Evolutionary conservation across 2,329 filamentous ascomycete species (phyloP), one percentile per base, ranked within the genome.

Genomic region (Phialophora chinensis): DNA sequence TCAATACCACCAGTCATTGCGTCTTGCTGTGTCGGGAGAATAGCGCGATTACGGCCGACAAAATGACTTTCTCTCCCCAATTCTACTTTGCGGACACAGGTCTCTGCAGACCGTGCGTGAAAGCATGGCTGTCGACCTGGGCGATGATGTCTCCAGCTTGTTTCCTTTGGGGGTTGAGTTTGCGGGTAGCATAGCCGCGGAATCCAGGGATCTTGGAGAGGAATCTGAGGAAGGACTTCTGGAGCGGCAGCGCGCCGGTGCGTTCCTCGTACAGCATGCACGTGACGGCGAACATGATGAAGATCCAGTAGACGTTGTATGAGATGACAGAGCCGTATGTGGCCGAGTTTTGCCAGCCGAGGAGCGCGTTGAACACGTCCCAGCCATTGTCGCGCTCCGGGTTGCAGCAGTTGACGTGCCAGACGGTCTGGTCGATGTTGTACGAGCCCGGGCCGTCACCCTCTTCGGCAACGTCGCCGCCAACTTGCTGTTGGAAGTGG

Each of bases 321-420:
- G 90, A 88, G 69, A 96, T 87, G 70, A 96, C 90, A 0, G 91
- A 93, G 59, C 92, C 92, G 73, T 94, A 93, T 0, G 92, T 96
- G 2, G 91, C 93, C 10, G 90, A 92, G 80, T 96, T 96, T 67
- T 88, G 86, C 93, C 93, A 97, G 66, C 93, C 92, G 11, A 96
- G 83, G 60, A 96, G 83, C 63, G 91, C 88, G 73, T 96, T 94
- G 83, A 96, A 91, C 70, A 96, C 87, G 64, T 91, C 91, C 92
- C 92, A 96, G 49, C 90, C 91, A 31, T 90, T 89, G 68, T 91
- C 88, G 42, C 88, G 78, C 60, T 87, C 80, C 0, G 92, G 90
- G 73, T 87, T 93, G 76, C 91, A 95, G 81, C 91, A 96, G 74
- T 93, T 93, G 62, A 94, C 86, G 74, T 94, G 91, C 91, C 91